phyloP scores from a whole-genome alignment of 2,329 filamentous ascomycete genomes.

The Ceratocystis colombiana region DNA sequence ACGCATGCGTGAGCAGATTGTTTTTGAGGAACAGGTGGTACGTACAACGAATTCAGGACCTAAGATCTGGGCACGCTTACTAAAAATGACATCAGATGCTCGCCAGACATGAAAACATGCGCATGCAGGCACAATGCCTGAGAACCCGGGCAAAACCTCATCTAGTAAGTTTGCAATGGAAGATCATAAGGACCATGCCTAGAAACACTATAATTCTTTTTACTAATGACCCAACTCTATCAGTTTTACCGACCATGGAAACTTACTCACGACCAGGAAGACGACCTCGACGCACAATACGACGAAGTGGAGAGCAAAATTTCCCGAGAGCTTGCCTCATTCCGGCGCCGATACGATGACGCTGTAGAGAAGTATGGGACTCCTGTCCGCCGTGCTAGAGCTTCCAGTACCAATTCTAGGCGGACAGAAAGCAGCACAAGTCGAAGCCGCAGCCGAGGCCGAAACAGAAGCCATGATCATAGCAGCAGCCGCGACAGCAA shows the following conservation, averaged over 20 bases:
- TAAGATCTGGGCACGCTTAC: slow-evolving; percentile 24
- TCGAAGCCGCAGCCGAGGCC: slow-evolving; percentile 4
- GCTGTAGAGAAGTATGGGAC: slow-evolving; percentile 30
- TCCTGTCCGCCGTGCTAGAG: slow-evolving; percentile 12
- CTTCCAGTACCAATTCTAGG: not conserved
- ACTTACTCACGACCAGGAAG: slow-evolving; percentile 57
- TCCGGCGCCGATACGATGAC: slow-evolving; percentile 42
- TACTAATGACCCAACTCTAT: not conserved
- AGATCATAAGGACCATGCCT: not conserved
- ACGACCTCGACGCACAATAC: slow-evolving; percentile 60
- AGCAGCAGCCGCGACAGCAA: not conserved
- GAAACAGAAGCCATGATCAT: slow-evolving; percentile 11
- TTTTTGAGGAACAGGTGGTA: slow-evolving; percentile 68
- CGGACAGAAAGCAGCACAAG: slow-evolving; percentile 23
- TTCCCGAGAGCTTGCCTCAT: slow-evolving; percentile 54
- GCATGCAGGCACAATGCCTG: slow-evolving; percentile 62
- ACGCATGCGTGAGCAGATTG: slow-evolving; percentile 59
- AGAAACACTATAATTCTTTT: not conserved
- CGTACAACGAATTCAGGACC: slow-evolving; percentile 32
- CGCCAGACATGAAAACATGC: slow-evolving; percentile 60
- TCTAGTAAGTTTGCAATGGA: slow-evolving; percentile 44
- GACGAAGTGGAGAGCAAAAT: slow-evolving; percentile 54
- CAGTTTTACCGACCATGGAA: slow-evolving; percentile 86
- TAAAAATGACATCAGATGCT: slow-evolving; percentile 50
- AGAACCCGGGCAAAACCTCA: slow-evolving; percentile 60